These are phyloP conservation scores for Mallotus nudiflorus DNA, from an alignment of 345 rosid species.

Conservation along the genomic window DNA sequence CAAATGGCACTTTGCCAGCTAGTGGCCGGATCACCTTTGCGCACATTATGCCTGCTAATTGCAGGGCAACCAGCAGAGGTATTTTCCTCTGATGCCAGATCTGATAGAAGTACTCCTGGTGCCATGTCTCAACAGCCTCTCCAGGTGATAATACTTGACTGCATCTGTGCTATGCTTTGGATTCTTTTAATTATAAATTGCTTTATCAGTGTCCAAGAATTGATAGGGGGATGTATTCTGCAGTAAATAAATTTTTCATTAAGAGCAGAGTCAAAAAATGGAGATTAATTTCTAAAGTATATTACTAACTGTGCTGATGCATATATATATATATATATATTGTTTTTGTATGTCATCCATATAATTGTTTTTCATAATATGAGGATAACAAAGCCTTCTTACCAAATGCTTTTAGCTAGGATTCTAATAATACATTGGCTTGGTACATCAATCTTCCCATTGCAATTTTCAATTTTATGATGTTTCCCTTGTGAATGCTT, in stretches of 20 bases:
- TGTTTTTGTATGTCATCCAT: not conserved
- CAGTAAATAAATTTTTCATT: not conserved
- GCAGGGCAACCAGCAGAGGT: conserved; percentile 98
- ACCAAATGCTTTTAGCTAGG: not conserved
- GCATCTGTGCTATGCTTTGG: conserved; percentile 6
- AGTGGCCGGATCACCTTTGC: conserved; percentile 91
- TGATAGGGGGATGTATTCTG: not conserved
- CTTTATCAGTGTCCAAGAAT: not conserved
- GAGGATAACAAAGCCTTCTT: not conserved
- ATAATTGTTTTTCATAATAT: not conserved
- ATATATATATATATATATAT: not conserved
- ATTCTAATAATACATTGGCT: not conserved
- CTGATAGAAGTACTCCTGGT: conserved; percentile 40
- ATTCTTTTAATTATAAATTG: not conserved
- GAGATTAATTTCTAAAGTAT: not conserved
- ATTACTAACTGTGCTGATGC: not conserved
- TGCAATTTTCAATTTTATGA: not conserved
- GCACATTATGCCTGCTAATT: conserved; percentile 93
- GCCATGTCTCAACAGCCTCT: conserved; percentile 48
- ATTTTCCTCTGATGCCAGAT: conserved; percentile 48
- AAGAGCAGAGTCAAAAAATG: not conserved
- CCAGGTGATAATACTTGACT: conserved; percentile 50
- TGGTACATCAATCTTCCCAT: not conserved
- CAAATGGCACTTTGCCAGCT: conserved; percentile 95
- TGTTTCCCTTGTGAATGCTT: not conserved